Evolutionary conservation across 2,329 filamentous ascomycete species (phyloP).

Genomic region (Fusarium miscanthi): DNA sequence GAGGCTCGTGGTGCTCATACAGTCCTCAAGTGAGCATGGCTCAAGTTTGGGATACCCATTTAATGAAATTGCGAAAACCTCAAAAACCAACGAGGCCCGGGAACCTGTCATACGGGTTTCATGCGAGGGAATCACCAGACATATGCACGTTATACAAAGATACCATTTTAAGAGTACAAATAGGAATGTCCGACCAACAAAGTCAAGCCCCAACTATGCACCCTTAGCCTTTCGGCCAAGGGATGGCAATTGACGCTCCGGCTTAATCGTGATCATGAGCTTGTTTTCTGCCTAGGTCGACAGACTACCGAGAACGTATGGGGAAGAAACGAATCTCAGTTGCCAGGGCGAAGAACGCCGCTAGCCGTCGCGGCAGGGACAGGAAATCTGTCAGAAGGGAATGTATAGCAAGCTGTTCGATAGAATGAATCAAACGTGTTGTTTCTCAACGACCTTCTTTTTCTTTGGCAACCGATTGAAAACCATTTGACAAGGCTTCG

Average conservation of each 20-base stretch:
- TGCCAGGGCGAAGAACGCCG: slow-evolving; percentile 62
- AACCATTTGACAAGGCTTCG: neutral
- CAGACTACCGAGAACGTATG: slow-evolving; percentile 85
- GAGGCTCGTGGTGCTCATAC: slow-evolving; percentile 93
- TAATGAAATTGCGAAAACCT: slow-evolving; percentile 8
- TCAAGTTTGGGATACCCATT: slow-evolving; percentile 1
- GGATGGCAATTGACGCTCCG: slow-evolving; percentile 93
- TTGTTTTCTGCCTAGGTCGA: slow-evolving; percentile 81
- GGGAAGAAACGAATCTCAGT: slow-evolving; percentile 67
- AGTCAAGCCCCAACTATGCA: slow-evolving; percentile 97
- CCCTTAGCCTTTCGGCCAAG: slow-evolving; percentile 78
- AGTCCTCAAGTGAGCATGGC: slow-evolving; percentile 77
- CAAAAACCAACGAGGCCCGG: neutral
- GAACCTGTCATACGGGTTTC: neutral
- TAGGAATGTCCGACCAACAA: slow-evolving; percentile 80
- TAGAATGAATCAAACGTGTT: slow-evolving; percentile 12
- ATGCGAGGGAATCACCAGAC: slow-evolving; percentile 14
- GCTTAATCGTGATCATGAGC: slow-evolving; percentile 91
- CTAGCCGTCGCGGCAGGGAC: slow-evolving; percentile 65
- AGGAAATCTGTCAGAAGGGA: slow-evolving; percentile 18
- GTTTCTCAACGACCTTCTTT: neutral
- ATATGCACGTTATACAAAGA: slow-evolving; percentile 11
- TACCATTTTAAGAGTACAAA: slow-evolving; percentile 19
- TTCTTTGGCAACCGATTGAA: neutral
- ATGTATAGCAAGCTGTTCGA: slow-evolving; percentile 24